phyloP scores from a whole-genome alignment of 768 basidiomycete genomes.

The Agaricus bisporus region DNA sequence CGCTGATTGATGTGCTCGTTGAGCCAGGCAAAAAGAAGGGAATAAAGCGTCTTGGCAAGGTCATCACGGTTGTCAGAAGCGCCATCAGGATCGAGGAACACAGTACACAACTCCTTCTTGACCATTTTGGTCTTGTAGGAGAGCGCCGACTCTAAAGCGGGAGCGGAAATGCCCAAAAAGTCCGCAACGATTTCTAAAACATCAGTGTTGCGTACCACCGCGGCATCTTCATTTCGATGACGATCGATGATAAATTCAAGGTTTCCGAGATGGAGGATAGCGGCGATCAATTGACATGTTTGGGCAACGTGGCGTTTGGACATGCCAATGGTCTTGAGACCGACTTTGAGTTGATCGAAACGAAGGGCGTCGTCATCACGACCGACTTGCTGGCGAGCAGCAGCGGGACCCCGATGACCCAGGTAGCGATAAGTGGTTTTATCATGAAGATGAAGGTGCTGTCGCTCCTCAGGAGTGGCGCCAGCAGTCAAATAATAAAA shows the following conservation, averaged over 20 bases:
- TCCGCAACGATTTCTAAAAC: slow-evolving; percentile 80
- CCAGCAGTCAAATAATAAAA: slow-evolving; percentile 97
- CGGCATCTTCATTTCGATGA: slow-evolving; percentile 82
- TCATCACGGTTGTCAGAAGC: slow-evolving; percentile 92
- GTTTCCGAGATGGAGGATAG: slow-evolving; percentile 95
- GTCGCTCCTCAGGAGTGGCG: slow-evolving; percentile 80
- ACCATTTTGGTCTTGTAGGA: slow-evolving; percentile 91
- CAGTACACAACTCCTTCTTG: slow-evolving; percentile 94
- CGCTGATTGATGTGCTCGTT: slow-evolving; percentile 96
- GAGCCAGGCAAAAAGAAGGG: slow-evolving; percentile 91
- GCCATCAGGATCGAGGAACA: slow-evolving; percentile 92
- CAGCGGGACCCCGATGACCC: slow-evolving; percentile 52
- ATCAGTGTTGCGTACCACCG: slow-evolving; percentile 84
- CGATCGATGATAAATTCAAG: slow-evolving; percentile 87
- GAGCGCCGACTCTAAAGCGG: slow-evolving; percentile 70
- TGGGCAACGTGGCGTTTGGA: slow-evolving; percentile 95
- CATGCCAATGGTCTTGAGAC: slow-evolving; percentile 88
- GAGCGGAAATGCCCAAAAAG: slow-evolving; percentile 78
- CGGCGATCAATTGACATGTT: slow-evolving; percentile 90
- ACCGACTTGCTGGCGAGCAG: slow-evolving; percentile 36
- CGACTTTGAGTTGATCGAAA: slow-evolving; percentile 92
- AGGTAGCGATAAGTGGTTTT: slow-evolving; percentile 84
- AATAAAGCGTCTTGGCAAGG: slow-evolving; percentile 89
- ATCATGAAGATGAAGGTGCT: slow-evolving; percentile 80
- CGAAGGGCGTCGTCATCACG: slow-evolving; percentile 79